These are phyloP conservation scores for Globisporangium paroecandrum DNA, from an alignment of 352 stramenopile species.

Conservation along the genomic window DNA sequence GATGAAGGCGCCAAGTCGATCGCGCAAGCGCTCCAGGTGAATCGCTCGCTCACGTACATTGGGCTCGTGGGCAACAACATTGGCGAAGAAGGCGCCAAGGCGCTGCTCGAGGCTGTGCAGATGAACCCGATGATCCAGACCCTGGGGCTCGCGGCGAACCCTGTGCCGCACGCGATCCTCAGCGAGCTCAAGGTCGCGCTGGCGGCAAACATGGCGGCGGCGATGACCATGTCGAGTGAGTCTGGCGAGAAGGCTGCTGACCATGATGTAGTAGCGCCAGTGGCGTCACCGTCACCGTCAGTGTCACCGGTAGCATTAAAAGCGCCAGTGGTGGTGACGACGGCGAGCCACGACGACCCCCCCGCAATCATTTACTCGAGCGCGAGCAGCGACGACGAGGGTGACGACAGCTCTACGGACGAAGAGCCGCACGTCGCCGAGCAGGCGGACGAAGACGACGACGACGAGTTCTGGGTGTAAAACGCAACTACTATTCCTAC, in stretches of 20 bases:
- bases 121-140: conserved; percentile 44
- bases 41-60: conserved; percentile 48
- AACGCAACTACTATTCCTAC: neutral
- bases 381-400: conserved; percentile 11
- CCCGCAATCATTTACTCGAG: conserved; percentile 9
- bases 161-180: conserved; percentile 33
- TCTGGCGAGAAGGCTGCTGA: neutral
- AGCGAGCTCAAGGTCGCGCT: conserved; percentile 37
- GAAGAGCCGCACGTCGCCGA: conserved; percentile 2
- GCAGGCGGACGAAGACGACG: conserved; percentile 5
- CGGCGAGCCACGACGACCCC: neutral
- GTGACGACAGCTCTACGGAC: conserved; percentile 12
- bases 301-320: neutral
- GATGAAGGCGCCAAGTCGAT: conserved; percentile 43
- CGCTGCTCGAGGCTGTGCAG: conserved; percentile 40
- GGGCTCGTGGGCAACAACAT: conserved; percentile 50
- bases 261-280: neutral
- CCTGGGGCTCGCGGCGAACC: conserved; percentile 41
- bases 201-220: conserved; percentile 39
- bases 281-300: neutral
- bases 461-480: conserved; percentile 17
- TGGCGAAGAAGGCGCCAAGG: conserved; percentile 33
- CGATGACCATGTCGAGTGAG: conserved; percentile 12
- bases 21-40: conserved; percentile 44
- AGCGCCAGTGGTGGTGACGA: neutral